Conservation (phyloP, 768 basidiomycete species). For the Termitomyces bulborhizus region DNA sequence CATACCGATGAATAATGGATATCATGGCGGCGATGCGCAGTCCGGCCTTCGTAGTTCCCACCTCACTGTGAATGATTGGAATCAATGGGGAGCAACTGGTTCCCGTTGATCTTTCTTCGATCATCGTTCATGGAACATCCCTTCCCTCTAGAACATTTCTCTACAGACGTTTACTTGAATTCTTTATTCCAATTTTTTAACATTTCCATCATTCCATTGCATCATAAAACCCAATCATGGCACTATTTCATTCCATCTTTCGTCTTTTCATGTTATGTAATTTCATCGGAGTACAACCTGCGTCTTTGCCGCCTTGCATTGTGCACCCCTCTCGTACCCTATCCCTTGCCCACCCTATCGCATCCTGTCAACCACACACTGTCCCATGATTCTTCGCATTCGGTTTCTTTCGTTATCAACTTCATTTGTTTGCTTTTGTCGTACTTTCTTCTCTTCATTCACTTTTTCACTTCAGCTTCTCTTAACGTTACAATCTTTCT, state of each 20-base stretch:
- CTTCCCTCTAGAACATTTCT: neutral
- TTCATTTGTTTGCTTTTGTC: neutral
- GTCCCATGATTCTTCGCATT: neutral
- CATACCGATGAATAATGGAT: conserved; percentile 16
- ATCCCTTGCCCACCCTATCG: conserved; percentile 10
- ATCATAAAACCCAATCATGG: conserved; percentile 4
- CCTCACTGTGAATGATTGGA: conserved; percentile 23
- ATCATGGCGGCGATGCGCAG: conserved; percentile 15
- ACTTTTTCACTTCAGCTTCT: neutral
- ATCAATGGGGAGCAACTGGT: conserved; percentile 22
- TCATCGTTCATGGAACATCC: neutral
- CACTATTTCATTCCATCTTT: conserved; percentile 13
- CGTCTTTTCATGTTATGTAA: conserved; percentile 8
- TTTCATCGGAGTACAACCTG: conserved; percentile 4
- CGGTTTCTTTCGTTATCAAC: neutral
- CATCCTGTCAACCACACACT: neutral
- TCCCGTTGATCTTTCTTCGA: conserved; percentile 14
- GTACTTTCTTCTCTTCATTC: neutral
- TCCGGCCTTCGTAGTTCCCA: conserved; percentile 12
- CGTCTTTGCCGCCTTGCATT: conserved; percentile 4
- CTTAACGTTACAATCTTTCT: neutral
- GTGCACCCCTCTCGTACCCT: conserved; percentile 3
- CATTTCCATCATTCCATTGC: conserved; percentile 6
- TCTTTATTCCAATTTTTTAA: conserved; percentile 5
- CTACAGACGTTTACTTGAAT: conserved; percentile 3